Percentiles rank a stretch among this genome's conserved stretches.
Evolutionary conservation across 305 asterid genomes (phyloP).

Genomic region (Fraxinus dipetala): DNA sequence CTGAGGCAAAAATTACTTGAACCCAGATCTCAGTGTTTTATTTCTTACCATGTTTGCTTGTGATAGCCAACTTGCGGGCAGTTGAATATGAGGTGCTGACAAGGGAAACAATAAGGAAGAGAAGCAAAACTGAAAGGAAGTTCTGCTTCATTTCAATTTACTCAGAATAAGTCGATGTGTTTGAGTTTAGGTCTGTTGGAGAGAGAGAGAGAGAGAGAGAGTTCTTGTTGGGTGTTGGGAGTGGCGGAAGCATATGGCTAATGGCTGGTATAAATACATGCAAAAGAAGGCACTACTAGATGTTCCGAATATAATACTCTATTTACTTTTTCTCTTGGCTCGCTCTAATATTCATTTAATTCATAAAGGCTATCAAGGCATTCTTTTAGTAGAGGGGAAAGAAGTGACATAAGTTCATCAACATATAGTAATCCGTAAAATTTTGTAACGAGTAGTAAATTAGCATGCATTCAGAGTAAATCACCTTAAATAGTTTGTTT

Average conservation of each 20-base stretch:
- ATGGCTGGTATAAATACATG: constrained; percentile 35
- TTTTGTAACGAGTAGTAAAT: not conserved
- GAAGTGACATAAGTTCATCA: not conserved
- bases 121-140: constrained; percentile 11
- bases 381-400: too few species aligned
- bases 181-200: not conserved
- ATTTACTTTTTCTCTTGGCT: not conserved
- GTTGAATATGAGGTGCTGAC: constrained; percentile 33
- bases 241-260: constrained; percentile 30
- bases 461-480: too few species aligned
- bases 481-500: not conserved
- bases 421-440: too few species aligned
- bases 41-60: constrained; percentile 42
- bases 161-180: not conserved
- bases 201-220: constrained; percentile 3
- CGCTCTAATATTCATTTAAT: not conserved
- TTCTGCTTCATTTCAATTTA: constrained; percentile 40
- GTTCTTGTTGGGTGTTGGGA: constrained; percentile 28
- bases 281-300: not conserved
- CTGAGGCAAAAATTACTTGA: not conserved
- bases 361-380: too few species aligned
- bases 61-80: constrained; percentile 33
- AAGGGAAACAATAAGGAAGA: constrained; percentile 35
- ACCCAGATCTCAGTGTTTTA: not conserved
- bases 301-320: not conserved